phyloP scores from a whole-genome alignment of 2,329 filamentous ascomycete species.

The Cordyceps farinosa region DNA sequence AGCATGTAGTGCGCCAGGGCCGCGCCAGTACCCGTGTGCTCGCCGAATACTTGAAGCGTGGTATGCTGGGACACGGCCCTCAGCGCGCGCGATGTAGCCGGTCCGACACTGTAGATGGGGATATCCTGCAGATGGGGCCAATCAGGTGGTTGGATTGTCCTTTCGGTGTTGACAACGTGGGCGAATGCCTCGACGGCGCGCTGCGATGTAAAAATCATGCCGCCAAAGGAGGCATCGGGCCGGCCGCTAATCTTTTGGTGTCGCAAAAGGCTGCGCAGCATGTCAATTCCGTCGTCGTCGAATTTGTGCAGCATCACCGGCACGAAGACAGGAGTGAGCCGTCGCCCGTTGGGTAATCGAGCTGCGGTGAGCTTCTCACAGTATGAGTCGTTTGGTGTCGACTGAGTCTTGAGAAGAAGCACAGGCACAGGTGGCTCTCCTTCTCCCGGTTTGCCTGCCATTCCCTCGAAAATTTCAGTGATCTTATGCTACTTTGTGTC shows the following conservation, averaged over 20 bases:
- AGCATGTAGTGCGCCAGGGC: slow-evolving; percentile 75
- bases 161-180: slow-evolving; percentile 54
- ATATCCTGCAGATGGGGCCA: slow-evolving; percentile 57
- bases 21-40: slow-evolving; percentile 81
- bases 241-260: slow-evolving; percentile 38
- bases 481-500: not conserved
- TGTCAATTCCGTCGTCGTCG: slow-evolving; percentile 53
- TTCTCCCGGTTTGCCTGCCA: not conserved
- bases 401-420: slow-evolving; percentile 75
- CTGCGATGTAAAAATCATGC: slow-evolving; percentile 82
- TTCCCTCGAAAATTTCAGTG: not conserved
- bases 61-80: slow-evolving; percentile 48
- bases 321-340: slow-evolving; percentile 65
- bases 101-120: slow-evolving; percentile 73
- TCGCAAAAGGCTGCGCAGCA: slow-evolving; percentile 49
- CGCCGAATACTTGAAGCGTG: slow-evolving; percentile 65
- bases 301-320: slow-evolving; percentile 74
- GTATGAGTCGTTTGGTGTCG: slow-evolving; percentile 67
- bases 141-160: slow-evolving; percentile 11
- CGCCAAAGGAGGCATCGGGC: slow-evolving; percentile 55
- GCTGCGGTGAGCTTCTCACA: slow-evolving; percentile 58
- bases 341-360: slow-evolving; percentile 32
- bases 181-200: slow-evolving; percentile 77
- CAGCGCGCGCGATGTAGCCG: slow-evolving; percentile 75
- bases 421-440: slow-evolving; percentile 33